Conservation (phyloP, 169 alveolate genomes). For the Plasmodium ovale region DNA sequence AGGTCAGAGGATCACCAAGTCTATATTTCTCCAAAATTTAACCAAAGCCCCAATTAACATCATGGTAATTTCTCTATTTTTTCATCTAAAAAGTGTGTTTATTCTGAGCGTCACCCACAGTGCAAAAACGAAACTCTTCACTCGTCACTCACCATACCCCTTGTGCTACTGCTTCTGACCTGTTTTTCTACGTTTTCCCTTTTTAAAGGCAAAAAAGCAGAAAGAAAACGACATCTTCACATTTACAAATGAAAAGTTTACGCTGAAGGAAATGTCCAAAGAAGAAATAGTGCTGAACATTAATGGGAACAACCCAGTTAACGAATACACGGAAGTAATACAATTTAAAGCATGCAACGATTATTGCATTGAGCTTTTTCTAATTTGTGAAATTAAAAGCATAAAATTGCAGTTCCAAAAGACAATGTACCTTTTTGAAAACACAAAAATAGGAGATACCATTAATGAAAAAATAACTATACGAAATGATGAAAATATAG, state of each 20-base stretch:
- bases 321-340: slow-evolving; percentile 44
- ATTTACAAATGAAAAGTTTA: slow-evolving; percentile 33
- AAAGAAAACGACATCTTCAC: slow-evolving; percentile 38
- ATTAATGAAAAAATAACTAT: slow-evolving; percentile 56
- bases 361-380: slow-evolving; percentile 40
- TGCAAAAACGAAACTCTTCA: too few relatives aligned
- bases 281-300: slow-evolving; percentile 28
- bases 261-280: slow-evolving; percentile 17
- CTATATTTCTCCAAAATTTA: slow-evolving; percentile 35
- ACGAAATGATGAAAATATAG: slow-evolving; percentile 69
- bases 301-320: slow-evolving; percentile 55
- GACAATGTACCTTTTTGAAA: slow-evolving; percentile 47
- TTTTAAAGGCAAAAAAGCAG: slow-evolving; percentile 34
- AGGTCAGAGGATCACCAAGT: slow-evolving; percentile 50
- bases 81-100: too few relatives aligned
- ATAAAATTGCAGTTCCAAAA: slow-evolving; percentile 27
- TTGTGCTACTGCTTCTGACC: too few relatives aligned
- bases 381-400: slow-evolving; percentile 65
- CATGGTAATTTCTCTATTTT: slow-evolving; percentile 12
- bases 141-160: too few relatives aligned
- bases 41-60: slow-evolving; percentile 60
- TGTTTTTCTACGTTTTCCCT: slow-evolving; percentile 1
- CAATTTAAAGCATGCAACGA: slow-evolving; percentile 70
- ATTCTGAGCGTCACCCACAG: too few relatives aligned
- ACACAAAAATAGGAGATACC: slow-evolving; percentile 43